Percentiles rank a stretch among this genome's conserved stretches.
These are phyloP conservation scores for Vicia faba DNA, from an alignment of 306 rosid species.

Conservation along the genomic window DNA sequence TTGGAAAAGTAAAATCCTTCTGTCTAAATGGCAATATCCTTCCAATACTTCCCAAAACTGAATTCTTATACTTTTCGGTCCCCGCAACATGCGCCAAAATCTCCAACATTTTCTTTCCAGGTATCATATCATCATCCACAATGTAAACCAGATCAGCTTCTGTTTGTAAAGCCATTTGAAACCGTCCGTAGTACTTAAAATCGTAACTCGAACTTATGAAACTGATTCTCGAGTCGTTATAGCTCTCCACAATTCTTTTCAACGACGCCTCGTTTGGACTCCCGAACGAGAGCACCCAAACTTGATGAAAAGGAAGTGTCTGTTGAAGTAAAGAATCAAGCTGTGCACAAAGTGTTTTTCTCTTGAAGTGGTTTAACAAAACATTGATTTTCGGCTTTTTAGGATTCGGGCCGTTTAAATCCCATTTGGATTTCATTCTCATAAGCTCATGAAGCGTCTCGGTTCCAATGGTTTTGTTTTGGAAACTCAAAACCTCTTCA, in stretches of 20 bases:
- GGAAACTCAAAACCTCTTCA: constrained; percentile 64
- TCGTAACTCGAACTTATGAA: constrained; percentile 88
- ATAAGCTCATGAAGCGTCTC: constrained; percentile 73
- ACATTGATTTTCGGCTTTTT: constrained; percentile 73
- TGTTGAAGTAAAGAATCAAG: constrained; percentile 79
- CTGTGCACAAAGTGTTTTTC: constrained; percentile 91
- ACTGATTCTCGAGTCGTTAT: constrained; percentile 77
- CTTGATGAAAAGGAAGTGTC: constrained; percentile 84
- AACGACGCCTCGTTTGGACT: constrained; percentile 86
- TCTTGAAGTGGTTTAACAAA: constrained; percentile 85
- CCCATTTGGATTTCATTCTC: constrained; percentile 89
- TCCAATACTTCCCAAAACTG: constrained; percentile 91
- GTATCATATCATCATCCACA: constrained; percentile 94
- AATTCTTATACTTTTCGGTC: constrained; percentile 73
- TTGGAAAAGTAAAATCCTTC: constrained; percentile 89
- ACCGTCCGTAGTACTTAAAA: constrained; percentile 97
- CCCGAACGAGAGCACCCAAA: constrained; percentile 96
- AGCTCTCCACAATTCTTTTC: constrained; percentile 81
- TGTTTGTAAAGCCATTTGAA: constrained; percentile 90
- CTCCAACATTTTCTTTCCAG: constrained; percentile 89
- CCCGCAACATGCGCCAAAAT: constrained; percentile 88
- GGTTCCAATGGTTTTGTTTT: constrained; percentile 54
- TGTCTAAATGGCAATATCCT: constrained; percentile 92
- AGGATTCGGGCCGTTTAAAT: constrained; percentile 45
- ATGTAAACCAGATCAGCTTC: constrained; percentile 83